A percentile compares a stretch with the other conserved stretches of the same genome.
phyloP scores from a whole-genome alignment of 2,329 filamentous ascomycete species.

The Verticillium alfalfae region DNA sequence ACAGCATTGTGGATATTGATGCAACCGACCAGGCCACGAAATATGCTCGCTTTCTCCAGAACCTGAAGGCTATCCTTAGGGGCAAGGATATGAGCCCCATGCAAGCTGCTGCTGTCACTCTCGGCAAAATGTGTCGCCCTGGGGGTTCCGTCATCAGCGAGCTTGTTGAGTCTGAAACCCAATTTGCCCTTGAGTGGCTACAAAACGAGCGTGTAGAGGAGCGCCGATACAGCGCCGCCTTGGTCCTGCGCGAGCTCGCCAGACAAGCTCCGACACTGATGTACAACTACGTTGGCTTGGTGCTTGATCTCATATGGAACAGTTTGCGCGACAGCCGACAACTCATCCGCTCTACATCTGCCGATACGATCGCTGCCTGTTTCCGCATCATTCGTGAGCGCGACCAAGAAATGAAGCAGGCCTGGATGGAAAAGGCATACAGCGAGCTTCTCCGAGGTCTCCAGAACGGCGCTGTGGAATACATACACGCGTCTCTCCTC shows the following conservation, averaged over 20 bases:
- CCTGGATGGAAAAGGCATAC: slow-evolving; percentile 89
- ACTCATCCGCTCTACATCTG: slow-evolving; percentile 85
- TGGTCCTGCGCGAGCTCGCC: slow-evolving; percentile 85
- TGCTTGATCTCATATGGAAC: slow-evolving; percentile 95
- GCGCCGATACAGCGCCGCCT: slow-evolving; percentile 84
- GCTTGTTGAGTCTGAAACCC: slow-evolving; percentile 93
- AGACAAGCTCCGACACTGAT: slow-evolving; percentile 91
- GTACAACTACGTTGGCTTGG: slow-evolving; percentile 90
- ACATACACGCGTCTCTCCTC: slow-evolving; percentile 87
- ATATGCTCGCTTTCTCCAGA: slow-evolving; percentile 89
- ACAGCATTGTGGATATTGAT: slow-evolving; percentile 92
- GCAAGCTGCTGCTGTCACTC: slow-evolving; percentile 80
- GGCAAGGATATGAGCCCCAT: slow-evolving; percentile 90
- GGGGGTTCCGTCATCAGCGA: slow-evolving; percentile 93
- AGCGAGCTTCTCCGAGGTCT: slow-evolving; percentile 78
- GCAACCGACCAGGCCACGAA: slow-evolving; percentile 90
- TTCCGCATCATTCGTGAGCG: slow-evolving; percentile 93
- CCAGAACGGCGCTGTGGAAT: slow-evolving; percentile 74
- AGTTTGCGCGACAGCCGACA: slow-evolving; percentile 85
- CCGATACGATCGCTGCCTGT: slow-evolving; percentile 88
- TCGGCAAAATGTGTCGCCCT: slow-evolving; percentile 86
- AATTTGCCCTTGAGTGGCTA: slow-evolving; percentile 93
- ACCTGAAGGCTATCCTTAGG: slow-evolving; percentile 79
- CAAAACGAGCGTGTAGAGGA: slow-evolving; percentile 93
- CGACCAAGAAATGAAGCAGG: slow-evolving; percentile 79